Base-by-base conservation (phyloP, 495 filamentous ascomycete genomes). In the Saxophila tyrrhenica region DNA sequence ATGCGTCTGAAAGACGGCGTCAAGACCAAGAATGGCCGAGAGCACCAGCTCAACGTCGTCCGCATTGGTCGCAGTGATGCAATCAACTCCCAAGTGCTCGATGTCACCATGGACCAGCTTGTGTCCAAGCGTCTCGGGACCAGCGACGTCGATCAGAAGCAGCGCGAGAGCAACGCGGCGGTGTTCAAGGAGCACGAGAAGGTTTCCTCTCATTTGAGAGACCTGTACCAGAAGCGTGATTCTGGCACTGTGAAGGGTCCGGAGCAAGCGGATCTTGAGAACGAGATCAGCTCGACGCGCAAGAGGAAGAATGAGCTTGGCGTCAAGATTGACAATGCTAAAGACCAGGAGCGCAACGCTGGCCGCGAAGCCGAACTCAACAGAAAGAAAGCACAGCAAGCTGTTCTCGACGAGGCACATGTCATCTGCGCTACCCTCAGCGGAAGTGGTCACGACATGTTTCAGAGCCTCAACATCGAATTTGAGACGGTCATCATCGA, bases 401-500 rank as follows among this genome's bases (percentile, higher is more conserved):
- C 89, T 55, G 86, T 98, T 48, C 80, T 97, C 41, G 82, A 94
- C 60, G 80, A 82, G 21, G 87, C 92, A 11, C 85, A 97, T 69
- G 84, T 97, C 25, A 84, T 98, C 41, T 98, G 92, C 66, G 86
- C 92, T 21, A 98, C 92, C 0, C 81, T 98, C 50, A 95, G 88
- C 65, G 92, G 90, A 51, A 90, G 85, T 69, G 92, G 92, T 16
- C 94, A 97, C 61, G 94, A 98, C 48, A 95, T 98, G 83, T 94
- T 98, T 72, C 89, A 89, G 69, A 83, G 82, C 60, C 70, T 97
- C 48, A 90, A 86, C 60, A 88, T 97, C 50, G 92, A 97, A 67
- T 97, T 98, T 58, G 92, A 98, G 69, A 96, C 92, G 0, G 92
- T 98, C 57, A 85, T 98, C 63, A 95, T 98, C 62, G 92, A 98